Base-by-base conservation (phyloP, 2,329 filamentous ascomycete species). In the Sarocladium strictum region DNA sequence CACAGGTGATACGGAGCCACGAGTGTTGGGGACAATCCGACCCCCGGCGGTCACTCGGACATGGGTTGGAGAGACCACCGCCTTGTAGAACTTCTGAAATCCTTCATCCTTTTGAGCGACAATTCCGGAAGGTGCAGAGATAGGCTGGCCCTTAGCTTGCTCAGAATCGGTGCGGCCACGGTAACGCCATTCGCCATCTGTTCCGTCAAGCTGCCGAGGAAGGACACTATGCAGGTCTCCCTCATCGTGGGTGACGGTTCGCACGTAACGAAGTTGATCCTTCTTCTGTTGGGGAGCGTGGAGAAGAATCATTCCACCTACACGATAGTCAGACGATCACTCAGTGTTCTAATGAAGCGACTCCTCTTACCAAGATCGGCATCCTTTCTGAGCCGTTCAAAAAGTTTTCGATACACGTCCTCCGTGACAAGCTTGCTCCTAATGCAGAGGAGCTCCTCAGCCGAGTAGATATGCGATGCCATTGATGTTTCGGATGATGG, bases 1-100 rank as follows among this genome's bases (percentile, higher is more conserved):
- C 3, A 76, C 76, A 2, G 79, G 79, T 9, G 81, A 83, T 4
- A 71, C 69, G 2, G 76, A 71, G 12, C 71, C 75, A 41, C 82
- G 76, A 32, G 76, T 84, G 61, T 86, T 86, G 50, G 83, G 83
- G 1, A 87, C 84, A 60, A 87, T 86, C 35, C 82, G 76, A 40
- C 84, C 84, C 56, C 84, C 83, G 56, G 84, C 84, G 19, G 84
- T 87, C 51, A 87, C 84, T 15, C 84, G 79, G 58, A 86, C 78
- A 65, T 86, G 82, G 14, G 81, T 84, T 7, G 84, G 84, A 32
- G 84, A 87, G 3, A 81, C 76, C n/a, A 86, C 84, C 11, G 83
- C 82, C 63, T 84, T 83, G 69, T 83, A 86, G 63, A 87, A 87
- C 53, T 78, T 75, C 64, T 84, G 79, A 60, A 87, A 87, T n/a